Conservation (phyloP, 495 filamentous ascomycete species). For the Penicillium parvum region DNA sequence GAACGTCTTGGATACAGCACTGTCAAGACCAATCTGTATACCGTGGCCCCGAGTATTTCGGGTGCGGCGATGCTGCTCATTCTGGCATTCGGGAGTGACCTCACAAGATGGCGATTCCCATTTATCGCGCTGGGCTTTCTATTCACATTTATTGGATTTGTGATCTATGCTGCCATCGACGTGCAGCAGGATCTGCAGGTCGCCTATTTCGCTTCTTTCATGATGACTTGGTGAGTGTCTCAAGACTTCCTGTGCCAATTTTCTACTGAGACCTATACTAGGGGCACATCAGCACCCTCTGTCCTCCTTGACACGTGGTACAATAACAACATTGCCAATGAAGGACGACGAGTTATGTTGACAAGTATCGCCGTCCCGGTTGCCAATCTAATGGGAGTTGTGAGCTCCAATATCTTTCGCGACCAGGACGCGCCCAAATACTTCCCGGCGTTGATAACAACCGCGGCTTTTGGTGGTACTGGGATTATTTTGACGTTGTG, state of each 20-base stretch:
- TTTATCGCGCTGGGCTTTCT: constrained; percentile 71
- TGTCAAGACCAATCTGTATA: constrained; percentile 73
- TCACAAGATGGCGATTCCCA: constrained; percentile 60
- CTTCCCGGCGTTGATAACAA: constrained; percentile 66
- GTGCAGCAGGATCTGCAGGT: constrained; percentile 54
- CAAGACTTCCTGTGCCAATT: background rate
- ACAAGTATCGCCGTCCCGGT: constrained; percentile 71
- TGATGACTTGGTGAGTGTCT: constrained; percentile 69
- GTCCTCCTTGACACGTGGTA: constrained; percentile 59
- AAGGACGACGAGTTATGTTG: constrained; percentile 64
- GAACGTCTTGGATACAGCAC: constrained; percentile 55
- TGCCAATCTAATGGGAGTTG: constrained; percentile 78
- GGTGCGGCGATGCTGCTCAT: constrained; percentile 67
- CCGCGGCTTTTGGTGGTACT: constrained; percentile 64
- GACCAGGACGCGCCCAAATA: constrained; percentile 67
- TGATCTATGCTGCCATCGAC: constrained; percentile 68
- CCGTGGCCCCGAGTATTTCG: constrained; percentile 66
- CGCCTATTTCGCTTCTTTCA: constrained; percentile 74
- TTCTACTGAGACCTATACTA: background rate
- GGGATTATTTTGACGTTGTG: constrained; percentile 54
- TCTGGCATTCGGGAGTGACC: constrained; percentile 64
- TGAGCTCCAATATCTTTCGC: constrained; percentile 71
- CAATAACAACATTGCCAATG: constrained; percentile 77
- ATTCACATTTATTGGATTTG: constrained; percentile 69
- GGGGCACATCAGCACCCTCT: constrained; percentile 52